Conservation (phyloP, 495 filamentous ascomycete genomes). For the Aspergillus sclerotioniger region DNA sequence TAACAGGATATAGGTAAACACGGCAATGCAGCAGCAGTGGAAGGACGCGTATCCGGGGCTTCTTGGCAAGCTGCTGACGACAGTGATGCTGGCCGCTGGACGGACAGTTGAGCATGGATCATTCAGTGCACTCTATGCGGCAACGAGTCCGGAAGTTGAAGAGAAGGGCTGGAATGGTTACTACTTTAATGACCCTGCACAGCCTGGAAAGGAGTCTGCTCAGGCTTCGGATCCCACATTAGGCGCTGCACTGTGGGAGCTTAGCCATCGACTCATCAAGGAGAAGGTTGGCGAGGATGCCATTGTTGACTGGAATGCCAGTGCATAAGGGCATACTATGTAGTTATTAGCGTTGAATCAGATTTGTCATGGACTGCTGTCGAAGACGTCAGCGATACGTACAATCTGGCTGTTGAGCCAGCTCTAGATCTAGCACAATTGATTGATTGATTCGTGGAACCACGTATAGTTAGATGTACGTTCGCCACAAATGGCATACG, state of each 20-base stretch:
- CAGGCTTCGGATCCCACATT: slow-evolving; percentile 41
- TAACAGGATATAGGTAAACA: slow-evolving; percentile 32
- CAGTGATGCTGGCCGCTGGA: slow-evolving; percentile 29
- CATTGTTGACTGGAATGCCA: slow-evolving; percentile 30
- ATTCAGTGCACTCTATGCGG: slow-evolving; percentile 41
- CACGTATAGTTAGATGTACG: too few relatives aligned
- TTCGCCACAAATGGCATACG: too few relatives aligned
- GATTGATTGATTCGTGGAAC: too few relatives aligned
- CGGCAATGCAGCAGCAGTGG: slow-evolving; percentile 48
- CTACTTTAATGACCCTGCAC: slow-evolving; percentile 38
- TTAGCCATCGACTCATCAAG: slow-evolving; percentile 40
- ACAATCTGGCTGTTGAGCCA: too few relatives aligned
- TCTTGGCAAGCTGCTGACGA: slow-evolving; percentile 35
- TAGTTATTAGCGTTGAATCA: too few relatives aligned
- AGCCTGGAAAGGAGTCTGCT: slow-evolving; percentile 30
- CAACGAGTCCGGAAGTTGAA: slow-evolving; percentile 41
- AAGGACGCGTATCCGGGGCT: slow-evolving; percentile 47
- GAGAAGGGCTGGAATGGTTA: slow-evolving; percentile 40
- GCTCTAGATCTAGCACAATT: too few relatives aligned
- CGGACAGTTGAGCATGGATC: slow-evolving; percentile 41
- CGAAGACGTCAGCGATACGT: too few relatives aligned
- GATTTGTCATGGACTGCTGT: too few relatives aligned
- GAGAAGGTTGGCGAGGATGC: slow-evolving; percentile 43
- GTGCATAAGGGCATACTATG: background rate
- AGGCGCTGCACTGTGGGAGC: slow-evolving; percentile 39